Evolutionary conservation across 2,329 filamentous ascomycete genomes (phyloP), one percentile per base, ranked within the genome.

Genomic region (Aspergillus neotritici): DNA sequence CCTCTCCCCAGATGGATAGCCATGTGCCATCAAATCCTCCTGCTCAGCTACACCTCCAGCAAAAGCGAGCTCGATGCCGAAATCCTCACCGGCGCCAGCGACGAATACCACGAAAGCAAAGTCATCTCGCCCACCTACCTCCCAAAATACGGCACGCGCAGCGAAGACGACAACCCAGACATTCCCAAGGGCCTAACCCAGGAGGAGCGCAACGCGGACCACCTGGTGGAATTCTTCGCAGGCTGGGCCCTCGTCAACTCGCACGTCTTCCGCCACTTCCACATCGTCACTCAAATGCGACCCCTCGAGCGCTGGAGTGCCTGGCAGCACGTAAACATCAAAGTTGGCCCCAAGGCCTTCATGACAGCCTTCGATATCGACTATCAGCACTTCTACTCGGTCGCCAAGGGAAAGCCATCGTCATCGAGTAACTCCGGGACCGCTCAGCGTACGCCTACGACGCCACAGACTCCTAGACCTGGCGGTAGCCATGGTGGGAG

Each of bases 141-240:
- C 3, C 53, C 54, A 2, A 47, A 44, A 7, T 68, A 65, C 32
- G 63, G 60, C 16, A 48, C 41, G 9, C 57, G 60, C n/a, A 43
- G 41, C 1, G 52, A 62, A 31, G 29, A 55, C 5, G 52, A 60
- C 17, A 37, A 53, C 17, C 47, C 50, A 5, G 31, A 43, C 5
- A 53, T 62, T 7, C 60, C 58, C 1, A 56, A 46, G 12, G 51
- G 51, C 5, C 46, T 61, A n/a, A 57, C 48, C 3, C 57, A 61
- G 33, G 47, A 52, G 9, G 53, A 61, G 16, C 52, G 58, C 16
- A 53, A 67, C 31, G 50, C 62, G 7, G 65, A 70, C 34, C 62
- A 64, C 41, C 52, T 70, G 2, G 54, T 63, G 5, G 65, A 70
- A 41, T 61, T 64, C 25, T 68, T 68, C 35, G 62, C 66, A 1